Evolutionary conservation across 73 alveolate species (phyloP).

Genomic region (Paramecium sonneborni): DNA sequence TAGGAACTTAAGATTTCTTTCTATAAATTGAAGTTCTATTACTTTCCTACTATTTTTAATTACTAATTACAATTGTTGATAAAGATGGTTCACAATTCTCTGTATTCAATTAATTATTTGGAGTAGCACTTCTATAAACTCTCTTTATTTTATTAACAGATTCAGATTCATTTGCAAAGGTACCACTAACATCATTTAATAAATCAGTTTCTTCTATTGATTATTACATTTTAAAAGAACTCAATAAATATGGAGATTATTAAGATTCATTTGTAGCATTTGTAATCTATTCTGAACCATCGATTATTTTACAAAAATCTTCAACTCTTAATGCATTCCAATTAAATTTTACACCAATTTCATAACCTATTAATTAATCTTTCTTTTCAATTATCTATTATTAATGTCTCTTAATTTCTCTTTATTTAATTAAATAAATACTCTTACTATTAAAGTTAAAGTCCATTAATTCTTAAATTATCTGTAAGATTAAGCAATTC

Average conservation of each 20-base stretch:
- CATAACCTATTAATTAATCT: background rate
- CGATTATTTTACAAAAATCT: slow-evolving; percentile 42
- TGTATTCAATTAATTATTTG: background rate
- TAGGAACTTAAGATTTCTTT: slow-evolving; percentile 30
- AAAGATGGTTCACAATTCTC: slow-evolving; percentile 44
- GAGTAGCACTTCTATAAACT: slow-evolving; percentile 18
- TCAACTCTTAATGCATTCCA: background rate
- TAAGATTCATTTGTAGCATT: background rate
- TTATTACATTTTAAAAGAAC: slow-evolving; percentile 4
- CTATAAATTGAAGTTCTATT: background rate
- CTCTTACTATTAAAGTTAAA: background rate
- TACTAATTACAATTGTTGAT: slow-evolving; percentile 3
- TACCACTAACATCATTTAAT: slow-evolving; percentile 40
- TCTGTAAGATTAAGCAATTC: slow-evolving; percentile 37
- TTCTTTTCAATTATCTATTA: background rate
- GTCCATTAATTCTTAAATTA: background rate
- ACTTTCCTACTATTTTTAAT: background rate
- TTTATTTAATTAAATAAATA: background rate
- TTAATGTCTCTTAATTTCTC: background rate
- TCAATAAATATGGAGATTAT: background rate
- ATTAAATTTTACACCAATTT: background rate
- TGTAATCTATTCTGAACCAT: background rate
- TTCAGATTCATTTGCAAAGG: slow-evolving; percentile 11
- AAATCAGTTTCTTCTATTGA: slow-evolving; percentile 32
- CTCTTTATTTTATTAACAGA: background rate